Conservation (phyloP, 441 rosid genomes). For the Populus tomentosa region DNA sequence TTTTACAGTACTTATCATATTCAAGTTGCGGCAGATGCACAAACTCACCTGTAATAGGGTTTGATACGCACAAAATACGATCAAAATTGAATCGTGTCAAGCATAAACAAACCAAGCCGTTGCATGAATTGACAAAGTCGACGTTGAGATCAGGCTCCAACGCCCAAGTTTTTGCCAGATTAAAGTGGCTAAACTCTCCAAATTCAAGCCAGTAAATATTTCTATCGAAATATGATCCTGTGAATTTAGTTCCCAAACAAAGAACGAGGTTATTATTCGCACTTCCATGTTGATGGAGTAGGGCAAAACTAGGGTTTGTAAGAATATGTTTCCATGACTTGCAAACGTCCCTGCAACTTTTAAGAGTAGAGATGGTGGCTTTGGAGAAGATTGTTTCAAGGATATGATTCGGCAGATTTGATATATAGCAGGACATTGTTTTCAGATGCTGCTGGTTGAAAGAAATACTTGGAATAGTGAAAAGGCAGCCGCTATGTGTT, state of each 20-base stretch:
- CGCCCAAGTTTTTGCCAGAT: neutral
- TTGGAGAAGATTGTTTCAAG: neutral
- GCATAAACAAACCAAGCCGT: too few species aligned
- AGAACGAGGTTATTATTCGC: neutral
- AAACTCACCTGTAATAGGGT: neutral
- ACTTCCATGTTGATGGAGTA: neutral
- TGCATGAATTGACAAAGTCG: neutral
- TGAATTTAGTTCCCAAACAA: neutral
- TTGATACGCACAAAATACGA: neutral
- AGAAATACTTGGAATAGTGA: too few species aligned
- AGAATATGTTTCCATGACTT: neutral
- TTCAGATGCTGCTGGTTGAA: too few species aligned
- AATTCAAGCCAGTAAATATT: neutral
- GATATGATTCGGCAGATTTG: neutral
- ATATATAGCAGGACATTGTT: neutral
- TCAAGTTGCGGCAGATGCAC: neutral
- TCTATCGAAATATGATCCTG: neutral
- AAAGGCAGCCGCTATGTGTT: too few species aligned
- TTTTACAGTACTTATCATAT: neutral
- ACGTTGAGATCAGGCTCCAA: neutral
- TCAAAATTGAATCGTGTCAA: neutral
- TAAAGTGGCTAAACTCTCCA: neutral
- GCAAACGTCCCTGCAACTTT: neutral
- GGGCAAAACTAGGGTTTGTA: neutral
- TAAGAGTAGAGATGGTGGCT: neutral